Percentiles rank a stretch among this genome's conserved stretches.
Evolutionary conservation across 345 rosid genomes (phyloP).

Genomic region (Kandelia obovata): DNA sequence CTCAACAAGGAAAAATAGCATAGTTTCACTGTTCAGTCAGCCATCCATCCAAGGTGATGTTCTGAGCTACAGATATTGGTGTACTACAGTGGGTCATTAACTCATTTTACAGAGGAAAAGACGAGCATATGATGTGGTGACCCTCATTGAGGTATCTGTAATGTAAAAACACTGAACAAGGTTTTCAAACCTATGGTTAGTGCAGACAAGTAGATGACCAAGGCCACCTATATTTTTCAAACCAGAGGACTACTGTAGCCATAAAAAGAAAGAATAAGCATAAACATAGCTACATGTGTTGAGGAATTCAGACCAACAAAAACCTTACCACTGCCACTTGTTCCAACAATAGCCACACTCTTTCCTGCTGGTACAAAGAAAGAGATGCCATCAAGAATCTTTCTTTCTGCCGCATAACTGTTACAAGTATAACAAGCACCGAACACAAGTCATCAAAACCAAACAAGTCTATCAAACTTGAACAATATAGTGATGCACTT

Average conservation of each 20-base stretch:
- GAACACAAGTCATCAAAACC: slow-evolving; percentile 12
- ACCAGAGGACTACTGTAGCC: not conserved
- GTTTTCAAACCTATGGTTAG: too few species aligned
- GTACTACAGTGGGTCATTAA: too few species aligned
- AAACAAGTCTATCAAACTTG: not conserved
- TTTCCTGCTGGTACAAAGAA: slow-evolving; percentile 88
- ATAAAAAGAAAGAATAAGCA: not conserved
- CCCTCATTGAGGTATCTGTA: not conserved
- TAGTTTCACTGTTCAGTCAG: too few species aligned
- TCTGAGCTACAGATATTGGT: too few species aligned
- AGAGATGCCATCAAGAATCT: slow-evolving; percentile 86
- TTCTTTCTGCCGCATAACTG: slow-evolving; percentile 83
- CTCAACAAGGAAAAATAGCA: too few species aligned
- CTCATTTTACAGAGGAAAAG: too few species aligned
- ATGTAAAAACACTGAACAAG: not conserved
- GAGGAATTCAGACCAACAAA: not conserved
- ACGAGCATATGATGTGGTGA: not conserved
- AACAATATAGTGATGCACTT: not conserved
- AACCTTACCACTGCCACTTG: slow-evolving; percentile 94
- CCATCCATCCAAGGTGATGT: too few species aligned
- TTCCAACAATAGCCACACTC: slow-evolving; percentile 97
- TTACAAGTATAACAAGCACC: slow-evolving; percentile 25
- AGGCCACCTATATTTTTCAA: too few species aligned
- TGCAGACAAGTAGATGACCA: not conserved
- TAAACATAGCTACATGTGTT: not conserved